Conservation (phyloP, 2,329 filamentous ascomycete species). For the Annulohypoxylon truncatum region DNA sequence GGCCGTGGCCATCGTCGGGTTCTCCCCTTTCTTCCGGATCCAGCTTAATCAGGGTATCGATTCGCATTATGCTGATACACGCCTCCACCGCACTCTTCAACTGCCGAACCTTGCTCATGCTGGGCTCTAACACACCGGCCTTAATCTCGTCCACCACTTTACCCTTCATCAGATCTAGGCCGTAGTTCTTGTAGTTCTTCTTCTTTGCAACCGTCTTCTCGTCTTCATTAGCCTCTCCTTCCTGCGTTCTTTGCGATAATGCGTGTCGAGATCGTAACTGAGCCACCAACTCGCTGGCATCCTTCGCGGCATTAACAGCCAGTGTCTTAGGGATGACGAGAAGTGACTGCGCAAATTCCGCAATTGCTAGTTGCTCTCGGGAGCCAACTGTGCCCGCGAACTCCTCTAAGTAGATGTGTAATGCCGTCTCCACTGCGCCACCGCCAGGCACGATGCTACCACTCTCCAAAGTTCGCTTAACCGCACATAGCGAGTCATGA, state of each 20-base stretch:
- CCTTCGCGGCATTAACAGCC: conserved; percentile 96
- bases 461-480: conserved; percentile 96
- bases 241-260: conserved; percentile 89
- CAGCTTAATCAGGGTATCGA: conserved; percentile 98
- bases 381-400: conserved; percentile 98
- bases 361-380: conserved; percentile 96
- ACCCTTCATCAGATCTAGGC: conserved; percentile 87
- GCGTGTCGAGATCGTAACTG: conserved; percentile 95
- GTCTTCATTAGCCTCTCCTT: conserved; percentile 85
- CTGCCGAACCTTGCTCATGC: conserved; percentile 98
- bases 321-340: conserved; percentile 96
- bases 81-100: conserved; percentile 98
- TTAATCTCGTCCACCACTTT: conserved; percentile 95
- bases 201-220: conserved; percentile 91
- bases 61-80: conserved; percentile 98
- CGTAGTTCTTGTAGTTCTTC: conserved; percentile 99
- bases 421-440: conserved; percentile 96
- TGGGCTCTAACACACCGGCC: conserved; percentile 94
- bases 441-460: conserved; percentile 97
- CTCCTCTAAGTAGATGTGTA: conserved; percentile 99
- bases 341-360: conserved; percentile 94
- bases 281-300: conserved; percentile 92
- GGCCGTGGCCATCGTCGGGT: conserved; percentile 86
- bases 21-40: conserved; percentile 85
- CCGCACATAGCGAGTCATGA: conserved; percentile 94